These are phyloP conservation scores for Elsinoe arachidis DNA, from an alignment of 2,329 filamentous ascomycete genomes.

Conservation along the genomic window DNA sequence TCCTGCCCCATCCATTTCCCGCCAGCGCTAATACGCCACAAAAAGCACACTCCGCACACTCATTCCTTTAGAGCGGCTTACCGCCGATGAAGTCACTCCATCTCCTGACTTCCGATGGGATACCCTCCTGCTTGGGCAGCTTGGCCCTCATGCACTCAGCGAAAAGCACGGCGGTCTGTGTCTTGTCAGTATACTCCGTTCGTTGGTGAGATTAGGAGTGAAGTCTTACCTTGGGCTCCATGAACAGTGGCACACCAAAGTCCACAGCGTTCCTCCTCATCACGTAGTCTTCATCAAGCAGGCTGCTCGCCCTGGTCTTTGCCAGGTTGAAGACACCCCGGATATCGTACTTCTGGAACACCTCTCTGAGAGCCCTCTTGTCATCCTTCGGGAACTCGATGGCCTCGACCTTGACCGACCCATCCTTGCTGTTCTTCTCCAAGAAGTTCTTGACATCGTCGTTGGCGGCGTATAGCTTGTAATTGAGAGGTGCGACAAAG, in stretches of 20 bases:
- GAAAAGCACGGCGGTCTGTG: slow-evolving; percentile 85
- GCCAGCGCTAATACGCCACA: slow-evolving; percentile 10
- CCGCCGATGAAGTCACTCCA: slow-evolving; percentile 95
- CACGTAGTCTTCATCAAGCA: slow-evolving; percentile 90
- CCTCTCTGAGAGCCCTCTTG: slow-evolving; percentile 87
- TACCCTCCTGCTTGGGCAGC: slow-evolving; percentile 77
- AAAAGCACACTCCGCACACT: not conserved
- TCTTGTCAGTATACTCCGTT: not conserved
- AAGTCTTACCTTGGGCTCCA: slow-evolving; percentile 82
- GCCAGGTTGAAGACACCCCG: slow-evolving; percentile 93
- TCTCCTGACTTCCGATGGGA: slow-evolving; percentile 80
- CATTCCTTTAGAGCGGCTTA: slow-evolving; percentile 55
- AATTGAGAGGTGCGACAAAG: slow-evolving; percentile 79
- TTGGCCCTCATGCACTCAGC: slow-evolving; percentile 97
- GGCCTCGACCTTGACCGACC: slow-evolving; percentile 65
- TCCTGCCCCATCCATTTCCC: not conserved
- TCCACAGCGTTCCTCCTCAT: slow-evolving; percentile 98
- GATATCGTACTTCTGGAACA: slow-evolving; percentile 96
- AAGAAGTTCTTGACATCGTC: slow-evolving; percentile 73
- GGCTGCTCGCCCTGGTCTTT: slow-evolving; percentile 69
- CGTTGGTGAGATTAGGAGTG: not conserved
- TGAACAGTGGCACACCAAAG: slow-evolving; percentile 94
- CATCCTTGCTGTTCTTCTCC: slow-evolving; percentile 57
- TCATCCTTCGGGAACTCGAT: slow-evolving; percentile 96
- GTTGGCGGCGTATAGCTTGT: slow-evolving; percentile 87